These are phyloP conservation scores for Melampsora americana DNA, from an alignment of 1,284 basidiomycete genomes.

Conservation along the genomic window DNA sequence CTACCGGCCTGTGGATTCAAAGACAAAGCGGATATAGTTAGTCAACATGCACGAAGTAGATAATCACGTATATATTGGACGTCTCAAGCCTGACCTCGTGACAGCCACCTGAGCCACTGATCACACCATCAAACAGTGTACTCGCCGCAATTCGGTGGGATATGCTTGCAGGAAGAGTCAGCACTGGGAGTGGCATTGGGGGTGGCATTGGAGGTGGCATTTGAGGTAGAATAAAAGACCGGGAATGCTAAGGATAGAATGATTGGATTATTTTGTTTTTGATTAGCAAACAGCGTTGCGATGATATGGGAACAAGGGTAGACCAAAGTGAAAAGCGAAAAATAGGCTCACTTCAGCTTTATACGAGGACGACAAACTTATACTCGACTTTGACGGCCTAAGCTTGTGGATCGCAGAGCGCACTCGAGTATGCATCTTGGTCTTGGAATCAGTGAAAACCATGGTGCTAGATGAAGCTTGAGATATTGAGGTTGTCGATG, in stretches of 20 bases:
- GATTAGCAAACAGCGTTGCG: background rate
- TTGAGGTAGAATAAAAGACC: background rate
- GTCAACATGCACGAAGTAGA: no score
- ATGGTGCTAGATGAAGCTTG: background rate
- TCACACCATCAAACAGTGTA: constrained; percentile 5
- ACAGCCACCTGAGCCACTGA: background rate
- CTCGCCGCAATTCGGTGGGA: background rate
- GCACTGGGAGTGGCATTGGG: constrained; percentile 4
- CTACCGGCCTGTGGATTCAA: constrained; percentile 16
- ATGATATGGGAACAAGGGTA: background rate
- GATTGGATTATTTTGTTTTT: no score
- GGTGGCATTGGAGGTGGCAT: constrained; percentile 5
- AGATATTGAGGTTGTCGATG: no score
- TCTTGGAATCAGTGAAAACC: constrained; percentile 20
- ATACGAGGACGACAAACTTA: constrained; percentile 11
- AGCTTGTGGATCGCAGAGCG: constrained; percentile 32
- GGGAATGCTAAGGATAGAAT: background rate
- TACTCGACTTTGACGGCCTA: constrained; percentile 23
- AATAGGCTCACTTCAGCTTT: constrained; percentile 10
- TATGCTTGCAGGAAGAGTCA: constrained; percentile 7
- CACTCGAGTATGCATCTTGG: constrained; percentile 23
- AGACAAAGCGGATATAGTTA: background rate
- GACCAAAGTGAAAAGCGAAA: background rate
- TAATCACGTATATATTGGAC: no score
- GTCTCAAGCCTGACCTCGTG: no score